A percentile compares a stretch with the other conserved stretches of the same genome.
phyloP scores from a whole-genome alignment of 2,329 filamentous ascomycete genomes.

The Ascochyta clinopodiicola region DNA sequence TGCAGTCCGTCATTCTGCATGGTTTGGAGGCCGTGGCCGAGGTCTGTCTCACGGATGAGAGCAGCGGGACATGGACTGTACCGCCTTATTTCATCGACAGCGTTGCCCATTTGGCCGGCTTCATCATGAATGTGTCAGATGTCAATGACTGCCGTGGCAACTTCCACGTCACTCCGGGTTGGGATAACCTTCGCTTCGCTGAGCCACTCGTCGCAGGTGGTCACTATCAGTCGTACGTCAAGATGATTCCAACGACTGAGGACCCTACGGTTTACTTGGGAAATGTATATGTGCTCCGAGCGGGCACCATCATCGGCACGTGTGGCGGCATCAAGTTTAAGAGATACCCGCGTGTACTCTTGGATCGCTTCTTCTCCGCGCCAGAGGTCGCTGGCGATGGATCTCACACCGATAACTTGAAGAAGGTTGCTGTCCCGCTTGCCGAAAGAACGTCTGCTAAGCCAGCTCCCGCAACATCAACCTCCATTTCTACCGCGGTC shows the following conservation, averaged over 20 bases:
- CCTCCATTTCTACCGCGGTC: too few species aligned
- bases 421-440: too few species aligned
- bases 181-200: not conserved
- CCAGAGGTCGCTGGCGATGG: too few species aligned
- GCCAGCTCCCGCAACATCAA: too few species aligned
- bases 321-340: not conserved
- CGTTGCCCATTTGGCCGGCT: slow-evolving; percentile 31
- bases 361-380: not conserved
- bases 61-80: slow-evolving; percentile 5
- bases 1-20: not conserved
- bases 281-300: not conserved
- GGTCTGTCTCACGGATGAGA: not conserved
- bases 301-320: not conserved
- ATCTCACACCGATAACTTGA: too few species aligned
- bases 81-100: slow-evolving; percentile 36
- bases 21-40: not conserved
- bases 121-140: slow-evolving; percentile 32
- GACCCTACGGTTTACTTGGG: not conserved
- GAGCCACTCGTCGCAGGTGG: not conserved
- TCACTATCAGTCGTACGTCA: not conserved
- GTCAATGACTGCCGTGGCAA: slow-evolving; percentile 11
- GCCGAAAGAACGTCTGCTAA: too few species aligned
- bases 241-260: not conserved
- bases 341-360: not conserved
- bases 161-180: not conserved